Evolutionary conservation across 2,329 filamentous ascomycete genomes (phyloP).

Genomic region (Colletotrichum tropicicola): DNA sequence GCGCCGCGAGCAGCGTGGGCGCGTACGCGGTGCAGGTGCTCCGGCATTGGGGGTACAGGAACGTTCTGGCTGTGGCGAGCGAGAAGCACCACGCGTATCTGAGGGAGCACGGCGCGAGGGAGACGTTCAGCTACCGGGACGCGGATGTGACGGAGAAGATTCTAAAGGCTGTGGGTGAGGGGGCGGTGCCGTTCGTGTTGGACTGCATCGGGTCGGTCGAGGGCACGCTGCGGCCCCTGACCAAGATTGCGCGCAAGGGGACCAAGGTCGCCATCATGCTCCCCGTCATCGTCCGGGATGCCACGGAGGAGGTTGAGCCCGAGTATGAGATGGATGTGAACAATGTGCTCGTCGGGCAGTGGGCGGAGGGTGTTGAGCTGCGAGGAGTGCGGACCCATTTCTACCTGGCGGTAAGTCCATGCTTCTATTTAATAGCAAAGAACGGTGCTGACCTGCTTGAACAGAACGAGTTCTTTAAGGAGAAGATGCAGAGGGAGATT

Average conservation of each 20-base stretch:
- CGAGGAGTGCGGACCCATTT: constrained; percentile 65
- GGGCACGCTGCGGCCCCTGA: constrained; percentile 57
- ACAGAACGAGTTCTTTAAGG: constrained; percentile 64
- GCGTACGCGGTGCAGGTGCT: constrained; percentile 60
- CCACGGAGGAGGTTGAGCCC: constrained; percentile 55
- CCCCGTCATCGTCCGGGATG: constrained; percentile 65
- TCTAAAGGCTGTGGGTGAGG: constrained; percentile 35
- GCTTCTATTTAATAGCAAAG: not conserved
- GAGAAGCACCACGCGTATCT: constrained; percentile 53
- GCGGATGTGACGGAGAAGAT: constrained; percentile 45
- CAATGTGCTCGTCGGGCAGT: constrained; percentile 42
- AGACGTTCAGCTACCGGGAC: constrained; percentile 58
- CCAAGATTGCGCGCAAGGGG: constrained; percentile 57
- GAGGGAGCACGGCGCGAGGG: constrained; percentile 50
- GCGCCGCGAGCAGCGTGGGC: constrained; percentile 61
- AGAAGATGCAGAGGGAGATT: constrained; percentile 63
- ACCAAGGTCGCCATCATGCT: constrained; percentile 66
- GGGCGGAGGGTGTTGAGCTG: constrained; percentile 62
- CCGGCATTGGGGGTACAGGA: constrained; percentile 59
- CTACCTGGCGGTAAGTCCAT: constrained; percentile 55
- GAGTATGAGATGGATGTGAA: constrained; percentile 63
- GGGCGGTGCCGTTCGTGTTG: constrained; percentile 54
- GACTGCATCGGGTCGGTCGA: constrained; percentile 64
- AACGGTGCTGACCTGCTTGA: not conserved
- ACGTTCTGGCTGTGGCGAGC: constrained; percentile 58